Evolutionary conservation across 805 yeast genomes (phyloP).

Genomic region (Starmera amethionina): DNA sequence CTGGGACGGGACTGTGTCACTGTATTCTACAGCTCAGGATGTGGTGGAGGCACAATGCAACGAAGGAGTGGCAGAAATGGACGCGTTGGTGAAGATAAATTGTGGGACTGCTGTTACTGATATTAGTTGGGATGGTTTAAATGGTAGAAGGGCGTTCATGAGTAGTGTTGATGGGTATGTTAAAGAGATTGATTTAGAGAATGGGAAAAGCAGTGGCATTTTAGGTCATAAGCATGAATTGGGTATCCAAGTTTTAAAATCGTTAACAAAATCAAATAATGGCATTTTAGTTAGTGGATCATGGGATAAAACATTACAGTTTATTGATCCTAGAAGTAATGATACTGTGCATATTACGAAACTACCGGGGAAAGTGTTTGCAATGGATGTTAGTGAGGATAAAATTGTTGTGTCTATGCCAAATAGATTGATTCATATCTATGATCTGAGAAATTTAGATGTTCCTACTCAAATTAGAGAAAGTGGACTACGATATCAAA

Average conservation of each 20-base stretch:
- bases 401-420: slow-evolving; percentile 45
- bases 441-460: slow-evolving; percentile 39
- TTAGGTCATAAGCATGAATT: slow-evolving; percentile 24
- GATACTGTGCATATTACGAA: slow-evolving; percentile 5
- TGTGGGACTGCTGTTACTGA: slow-evolving; percentile 11
- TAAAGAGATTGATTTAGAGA: slow-evolving; percentile 40
- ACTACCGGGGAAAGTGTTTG: slow-evolving; percentile 42
- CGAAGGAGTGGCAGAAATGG: slow-evolving; percentile 18
- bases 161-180: slow-evolving; percentile 51
- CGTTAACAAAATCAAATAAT: slow-evolving; percentile 10
- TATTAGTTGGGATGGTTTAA: slow-evolving; percentile 9
- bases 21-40: slow-evolving; percentile 26
- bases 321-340: slow-evolving; percentile 29
- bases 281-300: slow-evolving; percentile 42
- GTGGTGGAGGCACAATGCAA: slow-evolving; percentile 4
- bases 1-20: slow-evolving; percentile 45
- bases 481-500: slow-evolving; percentile 59
- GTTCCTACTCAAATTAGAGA: slow-evolving; percentile 43
- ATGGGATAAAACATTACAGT: slow-evolving; percentile 46
- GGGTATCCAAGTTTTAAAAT: slow-evolving; percentile 29
- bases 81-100: slow-evolving; percentile 16
- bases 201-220: slow-evolving; percentile 18
- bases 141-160: slow-evolving; percentile 24
- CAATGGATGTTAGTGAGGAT: slow-evolving; percentile 45
- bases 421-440: slow-evolving; percentile 42